Percentiles rank a stretch among this genome's conserved stretches.
Conservation (phyloP, 192 early-diverging fungal genomes). For the Coemansia sp. region DNA sequence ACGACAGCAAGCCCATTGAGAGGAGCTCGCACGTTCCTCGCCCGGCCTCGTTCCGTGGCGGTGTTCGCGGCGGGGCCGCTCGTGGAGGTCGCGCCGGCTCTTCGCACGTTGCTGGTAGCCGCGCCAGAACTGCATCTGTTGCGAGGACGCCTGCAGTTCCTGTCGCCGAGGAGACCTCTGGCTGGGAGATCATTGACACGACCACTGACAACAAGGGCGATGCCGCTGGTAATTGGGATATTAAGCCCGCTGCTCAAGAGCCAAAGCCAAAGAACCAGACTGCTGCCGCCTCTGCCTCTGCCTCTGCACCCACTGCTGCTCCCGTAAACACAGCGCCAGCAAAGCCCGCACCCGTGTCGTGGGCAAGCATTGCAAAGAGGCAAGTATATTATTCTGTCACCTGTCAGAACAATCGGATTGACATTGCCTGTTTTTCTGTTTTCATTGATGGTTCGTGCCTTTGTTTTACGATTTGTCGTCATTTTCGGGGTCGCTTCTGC, state of each 20-base stretch:
- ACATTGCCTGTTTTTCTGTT: background rate
- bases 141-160: conserved; percentile 26
- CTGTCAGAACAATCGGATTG: conserved; percentile 1
- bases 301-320: conserved; percentile 10
- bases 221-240: conserved; percentile 16
- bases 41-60: conserved; percentile 55
- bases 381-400: conserved; percentile 19
- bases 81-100: conserved; percentile 65
- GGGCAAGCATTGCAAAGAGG: conserved; percentile 56
- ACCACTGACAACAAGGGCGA: conserved; percentile 11
- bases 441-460: background rate
- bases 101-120: conserved; percentile 41
- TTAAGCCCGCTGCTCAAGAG: conserved; percentile 15
- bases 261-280: conserved; percentile 15
- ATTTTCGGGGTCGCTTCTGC: background rate
- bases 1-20: conserved; percentile 48
- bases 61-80: conserved; percentile 67
- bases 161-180: conserved; percentile 12
- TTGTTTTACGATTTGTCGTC: background rate
- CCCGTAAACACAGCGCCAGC: conserved; percentile 32
- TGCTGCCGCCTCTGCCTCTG: background rate
- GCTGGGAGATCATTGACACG: conserved; percentile 37
- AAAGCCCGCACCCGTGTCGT: conserved; percentile 53
- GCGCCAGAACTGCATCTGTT: conserved; percentile 30
- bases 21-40: conserved; percentile 57